Base-by-base conservation (phyloP, 2,329 filamentous ascomycete genomes). In the Ceratocystis cubensis region DNA sequence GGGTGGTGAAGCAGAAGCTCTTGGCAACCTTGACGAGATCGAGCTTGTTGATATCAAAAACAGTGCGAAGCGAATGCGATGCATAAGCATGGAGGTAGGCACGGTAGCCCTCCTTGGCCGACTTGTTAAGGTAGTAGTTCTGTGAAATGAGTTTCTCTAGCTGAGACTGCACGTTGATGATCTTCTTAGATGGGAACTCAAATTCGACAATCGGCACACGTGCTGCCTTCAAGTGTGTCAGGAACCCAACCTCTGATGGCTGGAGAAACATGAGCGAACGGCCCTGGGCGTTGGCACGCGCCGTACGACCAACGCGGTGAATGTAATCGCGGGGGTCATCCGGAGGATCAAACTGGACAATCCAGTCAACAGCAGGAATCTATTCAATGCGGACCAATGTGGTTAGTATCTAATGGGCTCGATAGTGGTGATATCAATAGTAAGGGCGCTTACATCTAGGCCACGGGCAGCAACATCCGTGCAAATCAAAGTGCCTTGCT, bases 81-180 rank as follows among this genome's bases (percentile, higher is more conserved):
- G 93, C 91, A 74, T 99, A 99, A 0, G 94, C 93, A 75, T 97
- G 91, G 28, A 99, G 82, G 75, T 99, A 99, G 22, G 89, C 90
- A 68, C 89, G 84, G 79, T 94, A 96, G 3, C 89, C 85, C 69
- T 87, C 85, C 77, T 87, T 88, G 69, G 85, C 85, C 71, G 80
- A 84, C 83, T 96, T 94, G 79, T 96, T 94, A 67, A 99, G 82
- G 76, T 96, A 96, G 80, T 97, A 97, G 77, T 99, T 97, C 75
- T 94, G 89, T 37, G 84, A 85, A 72, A 99, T 95, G 70, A 97
- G 83, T 78, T 93, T 94, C 81, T 97, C 93, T 8, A 97, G 84
- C 76, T 96, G 91, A 72, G 88, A 85, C 78, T 95, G 87, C 71
- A 96, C 86, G 73, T 95, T 94, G 72, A 93, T 81, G 70, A 99